These are phyloP conservation scores for Cornus florida DNA, from an alignment of 148 eudicot genomes.

Conservation along the genomic window DNA sequence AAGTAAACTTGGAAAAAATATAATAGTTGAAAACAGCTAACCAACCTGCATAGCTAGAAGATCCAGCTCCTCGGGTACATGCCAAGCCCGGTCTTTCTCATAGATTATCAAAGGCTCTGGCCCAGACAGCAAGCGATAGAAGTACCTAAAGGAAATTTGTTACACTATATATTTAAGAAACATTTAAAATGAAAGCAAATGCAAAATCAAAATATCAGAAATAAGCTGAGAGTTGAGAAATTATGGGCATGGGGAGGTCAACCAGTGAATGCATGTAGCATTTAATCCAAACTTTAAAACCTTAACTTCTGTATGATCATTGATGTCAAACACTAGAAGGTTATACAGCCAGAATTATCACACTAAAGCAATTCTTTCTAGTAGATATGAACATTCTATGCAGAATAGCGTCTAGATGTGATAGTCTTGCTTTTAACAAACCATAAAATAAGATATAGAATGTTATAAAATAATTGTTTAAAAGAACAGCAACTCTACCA, in stretches of 20 bases:
- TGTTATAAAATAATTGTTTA: neutral
- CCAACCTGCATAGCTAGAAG: slow-evolving; percentile 83
- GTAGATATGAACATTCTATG: slow-evolving; percentile 9
- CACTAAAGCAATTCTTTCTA: neutral
- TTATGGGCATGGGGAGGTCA: no score
- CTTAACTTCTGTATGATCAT: neutral
- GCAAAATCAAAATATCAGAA: no score
- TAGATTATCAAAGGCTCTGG: slow-evolving; percentile 68
- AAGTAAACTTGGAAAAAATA: slow-evolving; percentile 5
- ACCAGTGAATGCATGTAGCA: neutral
- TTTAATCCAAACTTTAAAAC: neutral
- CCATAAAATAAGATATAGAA: neutral
- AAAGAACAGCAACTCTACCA: neutral
- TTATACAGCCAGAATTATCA: neutral
- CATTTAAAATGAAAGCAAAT: no score
- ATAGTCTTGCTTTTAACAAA: neutral
- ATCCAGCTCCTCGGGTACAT: slow-evolving; percentile 77
- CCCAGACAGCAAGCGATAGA: slow-evolving; percentile 83
- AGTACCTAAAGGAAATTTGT: slow-evolving; percentile 58
- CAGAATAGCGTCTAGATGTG: neutral
- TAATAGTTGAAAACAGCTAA: neutral
- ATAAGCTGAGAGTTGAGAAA: no score
- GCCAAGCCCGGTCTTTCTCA: slow-evolving; percentile 95
- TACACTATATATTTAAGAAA: neutral
- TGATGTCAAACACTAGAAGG: neutral